These are phyloP conservation scores for Exophiala lecanii-corni DNA, from an alignment of 2,329 filamentous ascomycete genomes.

Conservation along the genomic window DNA sequence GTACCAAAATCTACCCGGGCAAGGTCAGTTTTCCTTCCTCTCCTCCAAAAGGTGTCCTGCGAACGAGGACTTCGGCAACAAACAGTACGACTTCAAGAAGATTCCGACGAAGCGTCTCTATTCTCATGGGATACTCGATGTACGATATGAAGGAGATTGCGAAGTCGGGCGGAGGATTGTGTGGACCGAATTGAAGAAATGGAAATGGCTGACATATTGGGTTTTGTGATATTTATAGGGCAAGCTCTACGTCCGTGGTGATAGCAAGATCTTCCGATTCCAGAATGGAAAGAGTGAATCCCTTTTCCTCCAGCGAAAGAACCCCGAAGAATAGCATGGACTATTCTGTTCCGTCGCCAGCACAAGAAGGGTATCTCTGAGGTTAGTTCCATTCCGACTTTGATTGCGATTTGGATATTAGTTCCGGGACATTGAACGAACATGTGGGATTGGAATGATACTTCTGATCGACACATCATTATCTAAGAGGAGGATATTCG, in stretches of 20 bases:
- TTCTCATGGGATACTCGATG: no score
- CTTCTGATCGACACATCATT: no score
- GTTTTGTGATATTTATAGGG: constrained; percentile 58
- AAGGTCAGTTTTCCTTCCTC: constrained; percentile 59
- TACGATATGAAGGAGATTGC: no score
- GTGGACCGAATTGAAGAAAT: no score
- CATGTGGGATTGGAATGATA: no score
- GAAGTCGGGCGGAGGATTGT: no score
- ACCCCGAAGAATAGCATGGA: constrained; percentile 99
- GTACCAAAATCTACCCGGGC: constrained; percentile 74
- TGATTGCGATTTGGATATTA: background rate
- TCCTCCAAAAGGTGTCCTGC: no score
- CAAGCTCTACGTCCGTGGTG: constrained; percentile 98
- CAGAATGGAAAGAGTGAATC: constrained; percentile 99
- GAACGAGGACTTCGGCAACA: no score
- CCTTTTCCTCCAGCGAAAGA: constrained; percentile 99
- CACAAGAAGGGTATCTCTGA: constrained; percentile 99
- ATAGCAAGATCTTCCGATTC: constrained; percentile 99
- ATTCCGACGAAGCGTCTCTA: no score
- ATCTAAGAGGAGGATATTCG: no score
- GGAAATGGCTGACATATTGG: constrained; percentile 16
- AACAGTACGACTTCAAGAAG: no score
- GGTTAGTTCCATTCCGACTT: no score
- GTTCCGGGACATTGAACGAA: background rate
- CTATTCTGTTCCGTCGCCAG: constrained; percentile 93